These are phyloP conservation scores for Aspergillus sp. DNA, from an alignment of 2,329 filamentous ascomycete genomes.

Conservation along the genomic window DNA sequence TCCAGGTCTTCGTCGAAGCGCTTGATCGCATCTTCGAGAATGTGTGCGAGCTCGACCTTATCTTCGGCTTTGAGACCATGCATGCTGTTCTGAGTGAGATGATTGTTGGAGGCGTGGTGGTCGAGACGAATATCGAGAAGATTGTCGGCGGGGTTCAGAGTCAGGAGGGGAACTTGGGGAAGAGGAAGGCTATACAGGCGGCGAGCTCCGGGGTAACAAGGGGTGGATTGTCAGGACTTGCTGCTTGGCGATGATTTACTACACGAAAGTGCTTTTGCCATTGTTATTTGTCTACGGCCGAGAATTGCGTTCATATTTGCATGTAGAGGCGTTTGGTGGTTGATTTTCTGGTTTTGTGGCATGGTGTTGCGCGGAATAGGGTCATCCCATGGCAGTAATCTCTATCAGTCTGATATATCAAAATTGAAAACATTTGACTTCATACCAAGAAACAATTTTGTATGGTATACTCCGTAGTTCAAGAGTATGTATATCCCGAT, in stretches of 20 bases:
- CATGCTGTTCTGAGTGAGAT: slow-evolving; percentile 91
- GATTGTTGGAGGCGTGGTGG: slow-evolving; percentile 92
- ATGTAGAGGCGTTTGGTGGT: background rate
- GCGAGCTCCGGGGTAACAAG: slow-evolving; percentile 44
- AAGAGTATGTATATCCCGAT: background rate
- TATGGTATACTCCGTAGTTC: no score
- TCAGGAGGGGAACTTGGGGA: slow-evolving; percentile 49
- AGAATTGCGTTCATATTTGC: background rate
- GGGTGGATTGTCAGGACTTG: slow-evolving; percentile 43
- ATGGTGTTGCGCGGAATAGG: background rate
- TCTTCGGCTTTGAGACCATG: slow-evolving; percentile 98
- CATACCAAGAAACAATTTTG: no score
- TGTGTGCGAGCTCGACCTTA: slow-evolving; percentile 96
- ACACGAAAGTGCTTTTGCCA: background rate
- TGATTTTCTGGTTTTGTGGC: background rate
- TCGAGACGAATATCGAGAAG: slow-evolving; percentile 87
- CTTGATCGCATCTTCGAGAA: slow-evolving; percentile 96
- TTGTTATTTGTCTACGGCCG: background rate
- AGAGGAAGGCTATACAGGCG: slow-evolving; percentile 49
- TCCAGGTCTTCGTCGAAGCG: slow-evolving; percentile 97
- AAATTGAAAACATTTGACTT: background rate
- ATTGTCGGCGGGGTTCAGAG: slow-evolving; percentile 81
- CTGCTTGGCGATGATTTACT: slow-evolving; percentile 42
- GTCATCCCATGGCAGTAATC: background rate
- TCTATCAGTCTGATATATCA: background rate